These are phyloP conservation scores for Carallia pectinifolia DNA, from an alignment of 345 rosid genomes.

Conservation along the genomic window DNA sequence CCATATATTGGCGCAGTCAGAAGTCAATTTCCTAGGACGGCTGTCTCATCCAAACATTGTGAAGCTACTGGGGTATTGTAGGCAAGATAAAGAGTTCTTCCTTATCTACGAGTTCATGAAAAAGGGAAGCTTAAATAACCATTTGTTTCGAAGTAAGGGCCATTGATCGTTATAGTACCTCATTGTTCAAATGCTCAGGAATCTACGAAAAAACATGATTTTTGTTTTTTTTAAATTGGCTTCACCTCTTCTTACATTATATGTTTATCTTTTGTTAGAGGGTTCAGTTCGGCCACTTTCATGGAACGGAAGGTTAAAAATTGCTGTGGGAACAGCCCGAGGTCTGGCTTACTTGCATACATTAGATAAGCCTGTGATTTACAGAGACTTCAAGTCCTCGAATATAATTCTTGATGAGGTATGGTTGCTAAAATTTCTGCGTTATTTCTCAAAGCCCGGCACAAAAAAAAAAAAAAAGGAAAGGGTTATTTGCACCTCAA, in stretches of 20 bases:
- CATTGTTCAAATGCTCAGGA: background rate
- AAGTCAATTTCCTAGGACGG: background rate
- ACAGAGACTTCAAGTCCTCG: background rate
- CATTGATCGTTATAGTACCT: background rate
- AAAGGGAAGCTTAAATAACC: constrained; percentile 22
- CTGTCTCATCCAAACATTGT: constrained; percentile 3
- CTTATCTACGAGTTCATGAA: constrained; percentile 12
- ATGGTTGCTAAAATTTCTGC: background rate
- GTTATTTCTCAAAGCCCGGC: background rate
- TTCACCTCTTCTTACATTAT: background rate
- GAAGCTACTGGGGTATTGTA: constrained; percentile 21
- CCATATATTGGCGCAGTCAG: background rate
- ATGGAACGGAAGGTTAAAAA: background rate
- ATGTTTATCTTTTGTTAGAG: background rate
- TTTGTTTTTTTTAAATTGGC: background rate
- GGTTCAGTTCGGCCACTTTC: background rate
- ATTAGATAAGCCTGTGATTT: background rate
- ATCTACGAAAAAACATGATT: background rate
- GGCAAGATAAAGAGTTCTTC: background rate
- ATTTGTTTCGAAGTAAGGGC: constrained; percentile 24
- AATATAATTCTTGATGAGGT: constrained; percentile 2
- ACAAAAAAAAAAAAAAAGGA: background rate
- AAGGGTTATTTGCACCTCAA: too few species aligned
- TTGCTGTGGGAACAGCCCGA: background rate
- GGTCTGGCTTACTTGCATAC: background rate